A percentile compares a stretch with the other conserved stretches of the same genome.
Conservation (phyloP, 2,329 filamentous ascomycete genomes). For the Geosmithia putterillii region DNA sequence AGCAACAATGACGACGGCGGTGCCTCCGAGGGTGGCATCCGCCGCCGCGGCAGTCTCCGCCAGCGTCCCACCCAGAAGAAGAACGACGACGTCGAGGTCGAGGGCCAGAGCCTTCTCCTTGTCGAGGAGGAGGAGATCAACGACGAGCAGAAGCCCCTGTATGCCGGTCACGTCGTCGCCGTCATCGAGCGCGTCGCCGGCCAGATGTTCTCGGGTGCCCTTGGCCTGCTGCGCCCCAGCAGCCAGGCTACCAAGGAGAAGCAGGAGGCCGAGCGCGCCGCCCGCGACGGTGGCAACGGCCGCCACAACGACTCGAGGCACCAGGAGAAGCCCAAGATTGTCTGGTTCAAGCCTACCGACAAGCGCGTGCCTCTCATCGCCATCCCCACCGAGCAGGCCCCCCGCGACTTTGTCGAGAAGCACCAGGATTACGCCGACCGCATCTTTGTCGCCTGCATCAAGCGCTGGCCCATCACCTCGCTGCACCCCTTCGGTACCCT, state of each 20-base stretch:
- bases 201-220: conserved; percentile 97
- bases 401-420: conserved; percentile 95
- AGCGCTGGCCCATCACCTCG: conserved; percentile 99
- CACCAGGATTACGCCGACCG: conserved; percentile 95
- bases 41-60: conserved; percentile 84
- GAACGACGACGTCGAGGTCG: conserved; percentile 98
- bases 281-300: conserved; percentile 64
- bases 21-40: conserved; percentile 69
- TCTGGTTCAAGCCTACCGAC: conserved; percentile 99
- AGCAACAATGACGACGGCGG: conserved; percentile 50
- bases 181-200: conserved; percentile 94
- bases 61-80: conserved; percentile 99
- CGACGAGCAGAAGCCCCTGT: conserved; percentile 94
- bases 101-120: conserved; percentile 89
- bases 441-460: conserved; percentile 98
- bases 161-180: conserved; percentile 92
- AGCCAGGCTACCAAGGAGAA: conserved; percentile 99
- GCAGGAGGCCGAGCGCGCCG: conserved; percentile 90
- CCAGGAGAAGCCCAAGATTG: conserved; percentile 98
- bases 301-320: conserved; percentile 65
- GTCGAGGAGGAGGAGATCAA: conserved; percentile 99
- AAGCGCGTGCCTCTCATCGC: conserved; percentile 97
- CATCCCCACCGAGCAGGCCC: conserved; percentile 95
- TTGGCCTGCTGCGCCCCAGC: conserved; percentile 86
- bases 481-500: conserved; percentile 96